A percentile compares a stretch with the other conserved stretches of the same genome.
Evolutionary conservation across 1,284 basidiomycete genomes (phyloP).

Genomic region (Ceraceosorus guamensis): DNA sequence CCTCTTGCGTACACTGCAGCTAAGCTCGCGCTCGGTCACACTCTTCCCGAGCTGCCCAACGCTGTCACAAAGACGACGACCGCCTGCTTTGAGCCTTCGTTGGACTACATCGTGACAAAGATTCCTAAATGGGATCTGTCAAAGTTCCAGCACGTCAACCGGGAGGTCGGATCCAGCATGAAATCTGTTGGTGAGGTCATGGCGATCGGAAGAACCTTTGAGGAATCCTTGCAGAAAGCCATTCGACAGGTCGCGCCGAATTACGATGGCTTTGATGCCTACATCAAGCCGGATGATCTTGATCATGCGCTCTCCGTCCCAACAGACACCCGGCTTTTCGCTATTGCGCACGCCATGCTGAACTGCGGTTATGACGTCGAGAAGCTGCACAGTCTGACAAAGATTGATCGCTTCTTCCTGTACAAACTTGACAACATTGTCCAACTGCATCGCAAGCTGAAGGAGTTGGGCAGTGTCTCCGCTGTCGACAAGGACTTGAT

Average conservation of each 20-base stretch:
- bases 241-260: conserved; percentile 93
- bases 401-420: conserved; percentile 96
- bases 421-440: conserved; percentile 99
- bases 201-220: conserved; percentile 98
- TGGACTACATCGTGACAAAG: conserved; percentile 99
- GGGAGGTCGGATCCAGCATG: conserved; percentile 94
- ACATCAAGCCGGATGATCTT: conserved; percentile 72
- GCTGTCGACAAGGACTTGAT: conserved; percentile 53
- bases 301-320: conserved; percentile 66
- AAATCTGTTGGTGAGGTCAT: conserved; percentile 99
- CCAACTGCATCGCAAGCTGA: conserved; percentile 39
- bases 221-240: conserved; percentile 97
- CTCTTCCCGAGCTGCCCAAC: conserved; percentile 94
- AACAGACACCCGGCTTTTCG: conserved; percentile 90
- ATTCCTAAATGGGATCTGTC: conserved; percentile 98
- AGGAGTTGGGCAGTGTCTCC: conserved; percentile 54
- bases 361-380: conserved; percentile 86
- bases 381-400: conserved; percentile 81
- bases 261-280: conserved; percentile 60
- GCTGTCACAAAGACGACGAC: conserved; percentile 99
- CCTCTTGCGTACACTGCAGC: conserved; percentile 98
- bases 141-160: conserved; percentile 93
- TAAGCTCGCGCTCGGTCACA: conserved; percentile 97
- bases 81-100: conserved; percentile 97
- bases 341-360: conserved; percentile 95